A percentile compares a stretch with the other conserved stretches of the same genome.
Evolutionary conservation across 805 yeast genomes (phyloP).

Genomic region (Danielozyma ontarioensis): DNA sequence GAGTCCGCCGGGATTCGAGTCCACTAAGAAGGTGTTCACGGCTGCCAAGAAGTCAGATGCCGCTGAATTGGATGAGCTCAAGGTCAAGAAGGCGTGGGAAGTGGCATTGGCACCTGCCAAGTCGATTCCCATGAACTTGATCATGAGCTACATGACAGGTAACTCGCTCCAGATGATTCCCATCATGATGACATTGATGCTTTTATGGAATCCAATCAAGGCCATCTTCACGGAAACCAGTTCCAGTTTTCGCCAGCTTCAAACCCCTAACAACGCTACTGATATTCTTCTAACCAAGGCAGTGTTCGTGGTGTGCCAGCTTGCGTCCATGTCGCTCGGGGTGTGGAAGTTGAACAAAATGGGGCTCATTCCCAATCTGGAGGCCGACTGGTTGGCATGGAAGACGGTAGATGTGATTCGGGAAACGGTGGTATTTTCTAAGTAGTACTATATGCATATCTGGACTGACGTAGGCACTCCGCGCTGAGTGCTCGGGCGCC

Average conservation of each 20-base stretch:
- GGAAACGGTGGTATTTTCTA: too few relatives aligned
- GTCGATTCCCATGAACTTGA: conserved; percentile 77
- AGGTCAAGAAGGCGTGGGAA: conserved; percentile 76
- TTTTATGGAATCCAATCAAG: conserved; percentile 71
- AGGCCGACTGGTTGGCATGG: conserved; percentile 92
- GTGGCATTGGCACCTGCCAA: conserved; percentile 79
- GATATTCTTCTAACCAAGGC: conserved; percentile 40
- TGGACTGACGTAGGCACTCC: too few relatives aligned
- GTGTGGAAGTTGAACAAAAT: conserved; percentile 77
- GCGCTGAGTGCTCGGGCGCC: too few relatives aligned
- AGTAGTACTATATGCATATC: too few relatives aligned
- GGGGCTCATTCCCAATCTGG: conserved; percentile 87
- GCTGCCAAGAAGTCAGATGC: conserved; percentile 11
- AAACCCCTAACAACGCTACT: conserved; percentile 28
- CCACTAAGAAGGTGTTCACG: not conserved
- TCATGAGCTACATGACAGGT: conserved; percentile 93
- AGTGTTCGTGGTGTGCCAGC: conserved; percentile 42
- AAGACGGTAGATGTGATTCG: conserved; percentile 41
- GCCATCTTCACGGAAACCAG: conserved; percentile 58
- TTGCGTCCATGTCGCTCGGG: conserved; percentile 66
- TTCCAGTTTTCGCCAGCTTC: conserved; percentile 47
- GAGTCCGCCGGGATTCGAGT: not conserved
- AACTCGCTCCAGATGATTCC: conserved; percentile 86
- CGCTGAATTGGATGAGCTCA: conserved; percentile 31
- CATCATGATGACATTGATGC: conserved; percentile 81